Percentiles rank a stretch among this genome's conserved stretches.
These are phyloP conservation scores for Fraxinus greggii DNA, from an alignment of 305 asterid species.

Conservation along the genomic window DNA sequence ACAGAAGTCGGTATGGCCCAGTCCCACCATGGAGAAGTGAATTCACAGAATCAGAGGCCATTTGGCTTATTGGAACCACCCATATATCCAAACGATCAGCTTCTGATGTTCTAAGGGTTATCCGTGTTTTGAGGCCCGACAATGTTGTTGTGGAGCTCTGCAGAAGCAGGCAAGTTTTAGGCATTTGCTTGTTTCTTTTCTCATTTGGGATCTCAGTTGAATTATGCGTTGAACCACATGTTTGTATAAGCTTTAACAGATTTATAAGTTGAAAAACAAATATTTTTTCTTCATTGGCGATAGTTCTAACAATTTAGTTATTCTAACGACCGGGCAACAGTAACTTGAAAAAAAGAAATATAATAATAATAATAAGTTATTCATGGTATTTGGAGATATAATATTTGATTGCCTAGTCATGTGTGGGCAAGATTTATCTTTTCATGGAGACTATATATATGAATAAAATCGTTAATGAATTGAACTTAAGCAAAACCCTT, in stretches of 20 bases:
- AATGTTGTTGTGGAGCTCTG: conserved; percentile 92
- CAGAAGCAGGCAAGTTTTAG: conserved; percentile 76
- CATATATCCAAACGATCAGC: conserved; percentile 66
- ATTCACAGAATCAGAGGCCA: conserved; percentile 77
- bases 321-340: background rate
- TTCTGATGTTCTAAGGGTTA: conserved; percentile 65
- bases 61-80: conserved; percentile 75
- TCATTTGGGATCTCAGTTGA: background rate
- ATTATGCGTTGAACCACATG: background rate
- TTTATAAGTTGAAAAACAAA: background rate
- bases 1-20: conserved; percentile 62
- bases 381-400: background rate
- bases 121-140: conserved; percentile 65
- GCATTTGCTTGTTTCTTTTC: background rate
- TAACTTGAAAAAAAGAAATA: background rate
- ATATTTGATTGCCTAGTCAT: background rate
- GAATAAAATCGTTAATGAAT: background rate
- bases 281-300: background rate
- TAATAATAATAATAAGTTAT: background rate
- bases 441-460: background rate
- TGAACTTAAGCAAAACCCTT: background rate
- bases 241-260: background rate
- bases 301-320: background rate
- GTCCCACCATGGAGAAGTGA: conserved; percentile 83
- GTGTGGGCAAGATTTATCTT: background rate